Base-by-base conservation (phyloP, 2,329 filamentous ascomycete genomes). In the Trichoderma hamatum region DNA sequence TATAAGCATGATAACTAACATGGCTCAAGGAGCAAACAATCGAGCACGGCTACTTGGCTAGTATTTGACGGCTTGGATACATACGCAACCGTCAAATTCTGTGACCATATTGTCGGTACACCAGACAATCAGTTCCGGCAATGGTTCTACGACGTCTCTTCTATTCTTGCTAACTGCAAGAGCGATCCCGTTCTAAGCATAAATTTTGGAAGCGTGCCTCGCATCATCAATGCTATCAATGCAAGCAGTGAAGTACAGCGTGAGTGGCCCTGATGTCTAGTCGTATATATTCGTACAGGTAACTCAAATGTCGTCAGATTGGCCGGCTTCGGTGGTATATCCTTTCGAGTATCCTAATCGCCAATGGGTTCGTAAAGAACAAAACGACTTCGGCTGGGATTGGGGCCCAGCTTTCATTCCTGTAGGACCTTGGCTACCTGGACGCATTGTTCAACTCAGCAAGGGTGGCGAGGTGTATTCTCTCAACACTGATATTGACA, bases 301-400 rank as follows among this genome's bases (percentile, higher is more conserved):
- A 10, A 14, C 10, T 28, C 32, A 26, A 19, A n/a, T 16, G 3
- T 13, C n/a, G 10, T 5, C n/a, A 62, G 71, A 65, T 14, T 72
- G 66, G 70, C 51, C 67, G 1, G 46, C 55, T 52, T 52, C 60
- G 21, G 67, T 69, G 21, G 61, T 69, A 26, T 69, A 69, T 46
- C 67, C 67, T 10, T 72, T 72, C 36, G 72, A 71, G 59, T 73
- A 72, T 62, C 71, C 72, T 14, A 66, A 73, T 34, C 71, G 72
- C 3, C 70, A 68, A 39, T 73, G 70, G 58, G 84, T 89, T 43
- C 82, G 88, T 34, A 89, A 90, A 73, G 84, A 89, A 73, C 85
- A 89, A 74, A 86, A 81, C 9, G 87, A 89, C 74, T 89, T 89
- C 75, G 88, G 88, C 2, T 90, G 88, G 88, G 87, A 89, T 70